phyloP scores from a whole-genome alignment of 2,329 filamentous ascomycete species.

The Calycina herbarum region DNA sequence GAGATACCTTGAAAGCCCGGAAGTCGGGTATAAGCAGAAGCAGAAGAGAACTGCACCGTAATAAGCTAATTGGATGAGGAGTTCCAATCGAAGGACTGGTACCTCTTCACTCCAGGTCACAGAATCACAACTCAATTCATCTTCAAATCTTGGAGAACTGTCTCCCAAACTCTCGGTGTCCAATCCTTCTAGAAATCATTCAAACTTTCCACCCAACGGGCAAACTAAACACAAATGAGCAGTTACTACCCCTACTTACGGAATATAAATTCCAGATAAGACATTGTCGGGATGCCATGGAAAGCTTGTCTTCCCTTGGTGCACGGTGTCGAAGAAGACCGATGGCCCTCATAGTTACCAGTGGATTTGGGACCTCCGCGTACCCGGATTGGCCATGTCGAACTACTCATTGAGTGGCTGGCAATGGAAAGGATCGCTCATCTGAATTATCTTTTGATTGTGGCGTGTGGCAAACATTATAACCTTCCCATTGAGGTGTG shows the following conservation, averaged over 20 bases:
- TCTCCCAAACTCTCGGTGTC: neutral
- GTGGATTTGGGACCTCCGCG: neutral
- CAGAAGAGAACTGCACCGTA: neutral
- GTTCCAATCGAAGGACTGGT: neutral
- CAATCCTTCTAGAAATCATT: neutral
- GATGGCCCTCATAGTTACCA: neutral
- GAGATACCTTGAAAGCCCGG: neutral
- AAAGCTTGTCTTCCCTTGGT: constrained; percentile 3
- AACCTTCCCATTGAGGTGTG: neutral
- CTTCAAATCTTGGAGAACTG: neutral
- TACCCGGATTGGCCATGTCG: neutral
- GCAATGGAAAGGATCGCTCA: neutral
- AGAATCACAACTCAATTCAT: too few species aligned
- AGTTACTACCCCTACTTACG: neutral
- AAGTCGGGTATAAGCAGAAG: neutral
- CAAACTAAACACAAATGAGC: neutral
- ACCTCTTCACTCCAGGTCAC: neutral
- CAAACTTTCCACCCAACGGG: neutral
- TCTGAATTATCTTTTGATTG: neutral
- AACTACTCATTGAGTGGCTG: neutral
- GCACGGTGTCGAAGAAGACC: neutral
- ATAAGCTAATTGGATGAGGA: neutral
- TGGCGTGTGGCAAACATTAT: neutral
- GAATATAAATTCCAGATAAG: neutral
- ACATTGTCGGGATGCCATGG: neutral